Conservation (phyloP, 805 yeast species). For the Dipodascopsis uninucleata region DNA sequence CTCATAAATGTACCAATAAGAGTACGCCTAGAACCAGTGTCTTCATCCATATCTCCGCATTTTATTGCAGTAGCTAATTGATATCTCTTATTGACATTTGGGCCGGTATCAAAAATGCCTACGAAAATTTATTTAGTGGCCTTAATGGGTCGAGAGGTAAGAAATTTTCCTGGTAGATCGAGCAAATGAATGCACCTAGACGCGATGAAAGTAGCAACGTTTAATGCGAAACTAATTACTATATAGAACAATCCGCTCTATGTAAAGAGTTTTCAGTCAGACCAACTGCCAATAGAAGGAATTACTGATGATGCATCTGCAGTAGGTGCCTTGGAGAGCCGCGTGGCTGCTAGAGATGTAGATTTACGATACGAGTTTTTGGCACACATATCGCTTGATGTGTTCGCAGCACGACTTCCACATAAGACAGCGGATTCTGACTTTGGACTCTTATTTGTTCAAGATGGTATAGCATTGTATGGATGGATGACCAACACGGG, state of each 20-base stretch:
- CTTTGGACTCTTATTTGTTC: slow-evolving; percentile 53
- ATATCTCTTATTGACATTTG: no score
- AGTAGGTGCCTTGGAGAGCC: neutral
- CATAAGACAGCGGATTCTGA: slow-evolving; percentile 42
- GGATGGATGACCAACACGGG: slow-evolving; percentile 70
- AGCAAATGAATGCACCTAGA: no score
- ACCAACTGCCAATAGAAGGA: slow-evolving; percentile 2
- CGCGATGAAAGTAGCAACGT: neutral
- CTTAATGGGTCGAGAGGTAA: slow-evolving; percentile 27
- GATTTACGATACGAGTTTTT: slow-evolving; percentile 56
- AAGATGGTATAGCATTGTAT: slow-evolving; percentile 63
- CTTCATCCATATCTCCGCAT: no score
- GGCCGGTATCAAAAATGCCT: slow-evolving; percentile 21
- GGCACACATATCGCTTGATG: slow-evolving; percentile 73
- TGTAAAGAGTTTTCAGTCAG: slow-evolving; percentile 17
- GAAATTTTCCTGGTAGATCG: neutral
- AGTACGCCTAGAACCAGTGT: no score
- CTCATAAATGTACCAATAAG: no score
- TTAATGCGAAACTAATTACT: neutral
- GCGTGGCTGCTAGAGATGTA: neutral
- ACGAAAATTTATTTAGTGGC: slow-evolving; percentile 20
- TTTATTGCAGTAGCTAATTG: no score
- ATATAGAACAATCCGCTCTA: slow-evolving; percentile 23
- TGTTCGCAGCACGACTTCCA: slow-evolving; percentile 52
- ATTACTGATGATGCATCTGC: neutral